Evolutionary conservation across 768 basidiomycete species (phyloP).

Genomic region (Phanerochaete sordida): DNA sequence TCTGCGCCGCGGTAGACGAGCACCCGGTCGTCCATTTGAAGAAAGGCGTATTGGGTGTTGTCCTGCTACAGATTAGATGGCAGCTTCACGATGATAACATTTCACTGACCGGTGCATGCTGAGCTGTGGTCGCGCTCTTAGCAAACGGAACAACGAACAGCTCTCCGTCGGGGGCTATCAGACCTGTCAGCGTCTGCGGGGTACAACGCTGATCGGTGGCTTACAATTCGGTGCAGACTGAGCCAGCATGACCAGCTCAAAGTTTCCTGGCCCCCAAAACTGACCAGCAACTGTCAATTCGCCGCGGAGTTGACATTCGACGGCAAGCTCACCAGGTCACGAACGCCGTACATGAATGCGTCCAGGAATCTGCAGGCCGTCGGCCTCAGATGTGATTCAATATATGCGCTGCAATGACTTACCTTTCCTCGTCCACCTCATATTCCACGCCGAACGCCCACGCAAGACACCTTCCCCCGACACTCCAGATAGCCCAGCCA

Average conservation of each 20-base stretch:
- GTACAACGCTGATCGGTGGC: too few relatives aligned
- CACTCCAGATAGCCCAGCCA: constrained; percentile 90
- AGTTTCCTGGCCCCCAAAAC: constrained; percentile 95
- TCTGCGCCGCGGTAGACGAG: constrained; percentile 94
- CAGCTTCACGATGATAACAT: neutral
- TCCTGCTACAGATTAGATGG: constrained; percentile 48
- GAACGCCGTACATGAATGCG: constrained; percentile 79
- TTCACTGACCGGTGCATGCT: constrained; percentile 79
- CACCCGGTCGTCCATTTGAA: constrained; percentile 93
- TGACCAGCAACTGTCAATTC: constrained; percentile 28
- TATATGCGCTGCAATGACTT: constrained; percentile 18
- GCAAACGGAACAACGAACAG: constrained; percentile 88
- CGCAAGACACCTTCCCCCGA: constrained; percentile 83
- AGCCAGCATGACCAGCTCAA: constrained; percentile 79
- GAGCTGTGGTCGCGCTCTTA: constrained; percentile 88
- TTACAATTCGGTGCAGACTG: constrained; percentile 49
- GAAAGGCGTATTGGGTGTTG: constrained; percentile 92
- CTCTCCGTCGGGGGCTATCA: constrained; percentile 58
- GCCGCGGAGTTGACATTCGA: neutral
- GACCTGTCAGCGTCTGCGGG: neutral
- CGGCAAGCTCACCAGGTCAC: constrained; percentile 48
- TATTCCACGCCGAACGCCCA: constrained; percentile 73
- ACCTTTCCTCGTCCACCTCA: constrained; percentile 48
- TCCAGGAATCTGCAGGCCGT: constrained; percentile 57
- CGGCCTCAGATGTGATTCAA: neutral